Evolutionary conservation across 2,329 filamentous ascomycete genomes (phyloP).

Genomic region (Arthrobotrys sinensis): DNA sequence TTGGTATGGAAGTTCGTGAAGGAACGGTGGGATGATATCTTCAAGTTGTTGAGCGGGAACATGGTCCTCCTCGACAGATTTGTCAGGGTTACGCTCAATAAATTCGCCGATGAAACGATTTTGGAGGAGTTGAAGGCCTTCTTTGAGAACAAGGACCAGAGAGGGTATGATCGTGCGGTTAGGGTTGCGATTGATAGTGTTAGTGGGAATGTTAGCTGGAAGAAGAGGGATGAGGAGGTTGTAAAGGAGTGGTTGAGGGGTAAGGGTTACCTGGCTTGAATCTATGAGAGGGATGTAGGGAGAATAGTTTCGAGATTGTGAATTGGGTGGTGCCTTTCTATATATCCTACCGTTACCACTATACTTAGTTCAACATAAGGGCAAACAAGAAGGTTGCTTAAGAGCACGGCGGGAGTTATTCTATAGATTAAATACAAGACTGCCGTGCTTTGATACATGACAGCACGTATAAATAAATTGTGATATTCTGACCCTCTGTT

Average conservation of each 20-base stretch:
- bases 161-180: constrained; percentile 87
- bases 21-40: constrained; percentile 82
- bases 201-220: constrained; percentile 85
- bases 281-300: not conserved
- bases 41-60: constrained; percentile 81
- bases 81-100: constrained; percentile 81
- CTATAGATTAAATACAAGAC: not conserved
- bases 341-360: not conserved
- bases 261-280: constrained; percentile 73
- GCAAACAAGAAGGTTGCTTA: too few species aligned
- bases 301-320: constrained; percentile 15
- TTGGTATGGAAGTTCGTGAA: constrained; percentile 89
- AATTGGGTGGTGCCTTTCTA: not conserved
- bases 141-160: constrained; percentile 88
- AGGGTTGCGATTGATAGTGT: constrained; percentile 90
- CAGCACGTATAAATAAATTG: too few species aligned
- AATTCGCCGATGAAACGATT: constrained; percentile 80
- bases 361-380: not conserved
- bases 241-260: constrained; percentile 84
- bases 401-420: not conserved
- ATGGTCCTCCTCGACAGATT: constrained; percentile 87
- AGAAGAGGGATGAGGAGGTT: constrained; percentile 79
- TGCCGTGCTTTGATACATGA: not conserved
- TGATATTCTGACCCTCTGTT: too few species aligned
- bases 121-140: constrained; percentile 85